Base-by-base conservation (phyloP, 2,329 filamentous ascomycete genomes). In the Metarhizium guizhouense region DNA sequence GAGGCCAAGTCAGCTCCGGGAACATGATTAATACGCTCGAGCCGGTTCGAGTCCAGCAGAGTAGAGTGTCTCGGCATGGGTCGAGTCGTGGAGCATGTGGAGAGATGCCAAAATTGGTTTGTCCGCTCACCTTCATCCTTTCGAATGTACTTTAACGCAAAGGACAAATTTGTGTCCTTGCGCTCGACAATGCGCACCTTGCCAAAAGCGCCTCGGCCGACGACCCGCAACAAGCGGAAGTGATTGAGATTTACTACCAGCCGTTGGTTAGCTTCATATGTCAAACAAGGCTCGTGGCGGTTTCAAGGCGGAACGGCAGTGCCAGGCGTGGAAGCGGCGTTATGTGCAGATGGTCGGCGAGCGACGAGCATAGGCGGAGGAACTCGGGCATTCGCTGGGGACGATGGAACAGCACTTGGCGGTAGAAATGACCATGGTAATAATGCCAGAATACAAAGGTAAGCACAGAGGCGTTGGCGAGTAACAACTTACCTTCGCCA, bases 161-260 rank as follows among this genome's bases (percentile, higher is more conserved):
- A 99, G 3, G 92, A 93, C 65, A 97, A 75, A 56, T 86, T 87
- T 1, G 91, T 96, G 69, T 99, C 94, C 74, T 97, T 97, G 63
- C 92, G 85, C 79, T 99, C 94, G 68, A 99, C 94, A 63, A 99
- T 99, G 67, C 94, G 88, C 59, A 99, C 94, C 75, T 99, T 99
- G 67, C 94, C 94, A 77, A 99, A 99, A 56, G 94, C 94, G 66
- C 94, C 94, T 72, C 96, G 95, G 62, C 94, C 94, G 63, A 99
- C 94, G 60, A 99, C 94, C 68, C 94, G 87, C 62, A 97, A 77
- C 55, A 99, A 81, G 62, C 93, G 89, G 73, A 99, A 99, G 74
- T 99, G 94, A 68, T 96, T 96, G 64, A 99, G 85, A 72, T 93
- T 97, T 64, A 96, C 94, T 96, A 65, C 47, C 13, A 11, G 20